phyloP scores from a whole-genome alignment of 1,139 yeast species.

The Debaryomyces robertsiae region DNA sequence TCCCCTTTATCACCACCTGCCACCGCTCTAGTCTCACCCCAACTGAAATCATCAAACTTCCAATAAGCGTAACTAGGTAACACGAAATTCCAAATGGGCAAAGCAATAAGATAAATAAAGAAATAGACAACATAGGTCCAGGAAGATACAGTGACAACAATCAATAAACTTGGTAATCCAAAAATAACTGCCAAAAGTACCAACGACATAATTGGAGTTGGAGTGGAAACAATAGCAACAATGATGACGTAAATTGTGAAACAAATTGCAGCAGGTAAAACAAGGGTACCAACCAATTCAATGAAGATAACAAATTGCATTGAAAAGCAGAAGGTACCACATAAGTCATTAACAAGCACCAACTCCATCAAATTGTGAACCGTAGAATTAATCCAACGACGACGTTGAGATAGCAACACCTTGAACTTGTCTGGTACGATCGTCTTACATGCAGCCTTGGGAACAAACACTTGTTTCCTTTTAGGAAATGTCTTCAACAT shows the following conservation, averaged over 20 bases:
- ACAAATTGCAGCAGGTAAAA: slow-evolving; percentile 87
- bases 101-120: slow-evolving; percentile 73
- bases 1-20: slow-evolving; percentile 69
- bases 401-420: slow-evolving; percentile 88
- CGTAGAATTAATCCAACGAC: slow-evolving; percentile 98
- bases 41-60: slow-evolving; percentile 97
- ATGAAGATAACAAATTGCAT: slow-evolving; percentile 93
- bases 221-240: slow-evolving; percentile 72
- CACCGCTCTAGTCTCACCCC: slow-evolving; percentile 96
- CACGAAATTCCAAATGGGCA: slow-evolving; percentile 94
- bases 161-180: slow-evolving; percentile 87
- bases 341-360: slow-evolving; percentile 81
- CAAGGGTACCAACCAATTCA: slow-evolving; percentile 88
- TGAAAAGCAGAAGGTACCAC: slow-evolving; percentile 96
- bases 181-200: slow-evolving; percentile 78
- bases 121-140: slow-evolving; percentile 80
- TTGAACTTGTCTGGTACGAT: slow-evolving; percentile 82
- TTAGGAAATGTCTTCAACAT: slow-evolving; percentile 94
- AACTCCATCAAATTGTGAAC: slow-evolving; percentile 94
- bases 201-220: slow-evolving; percentile 82
- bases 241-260: slow-evolving; percentile 84
- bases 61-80: slow-evolving; percentile 88
- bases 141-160: slow-evolving; percentile 86
- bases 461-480: slow-evolving; percentile 88
- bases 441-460: slow-evolving; percentile 96